These are phyloP conservation scores for Nannizziopsis barbatae DNA, from an alignment of 2,329 filamentous ascomycete genomes.

Conservation along the genomic window DNA sequence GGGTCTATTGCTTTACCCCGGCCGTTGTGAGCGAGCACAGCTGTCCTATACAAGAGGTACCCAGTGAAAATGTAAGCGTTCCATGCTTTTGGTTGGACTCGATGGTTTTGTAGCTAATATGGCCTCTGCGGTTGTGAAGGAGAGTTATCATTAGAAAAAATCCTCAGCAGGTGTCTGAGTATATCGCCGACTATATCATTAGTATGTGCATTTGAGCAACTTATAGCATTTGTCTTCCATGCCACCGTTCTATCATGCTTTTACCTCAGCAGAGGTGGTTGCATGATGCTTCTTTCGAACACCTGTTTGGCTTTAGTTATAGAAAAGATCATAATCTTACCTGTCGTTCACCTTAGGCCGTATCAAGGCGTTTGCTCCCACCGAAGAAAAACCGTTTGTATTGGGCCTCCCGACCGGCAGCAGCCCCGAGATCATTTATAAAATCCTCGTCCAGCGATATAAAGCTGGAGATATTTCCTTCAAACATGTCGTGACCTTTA, in stretches of 20 bases:
- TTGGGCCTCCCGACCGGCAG: conserved; percentile 75
- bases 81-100: not conserved
- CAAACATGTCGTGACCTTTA: conserved; percentile 80
- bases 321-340: not conserved
- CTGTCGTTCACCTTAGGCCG: conserved; percentile 43
- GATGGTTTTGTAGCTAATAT: not conserved
- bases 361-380: conserved; percentile 66
- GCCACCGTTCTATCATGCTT: conserved; percentile 1
- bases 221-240: not conserved
- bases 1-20: too few relatives aligned
- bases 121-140: conserved; percentile 39
- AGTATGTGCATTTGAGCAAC: conserved; percentile 34
- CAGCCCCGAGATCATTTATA: conserved; percentile 67
- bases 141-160: conserved; percentile 74
- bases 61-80: conserved; percentile 5
- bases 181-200: conserved; percentile 73
- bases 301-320: conserved; percentile 3
- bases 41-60: not conserved
- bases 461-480: conserved; percentile 57
- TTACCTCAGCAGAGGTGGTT: not conserved
- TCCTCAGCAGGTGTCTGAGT: conserved; percentile 55
- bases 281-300: not conserved
- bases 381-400: conserved; percentile 62
- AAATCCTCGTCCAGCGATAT: conserved; percentile 51
- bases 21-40: not conserved